Base-by-base conservation (phyloP, 2,329 filamentous ascomycete species). In the Ophiocordyceps robertsii region DNA sequence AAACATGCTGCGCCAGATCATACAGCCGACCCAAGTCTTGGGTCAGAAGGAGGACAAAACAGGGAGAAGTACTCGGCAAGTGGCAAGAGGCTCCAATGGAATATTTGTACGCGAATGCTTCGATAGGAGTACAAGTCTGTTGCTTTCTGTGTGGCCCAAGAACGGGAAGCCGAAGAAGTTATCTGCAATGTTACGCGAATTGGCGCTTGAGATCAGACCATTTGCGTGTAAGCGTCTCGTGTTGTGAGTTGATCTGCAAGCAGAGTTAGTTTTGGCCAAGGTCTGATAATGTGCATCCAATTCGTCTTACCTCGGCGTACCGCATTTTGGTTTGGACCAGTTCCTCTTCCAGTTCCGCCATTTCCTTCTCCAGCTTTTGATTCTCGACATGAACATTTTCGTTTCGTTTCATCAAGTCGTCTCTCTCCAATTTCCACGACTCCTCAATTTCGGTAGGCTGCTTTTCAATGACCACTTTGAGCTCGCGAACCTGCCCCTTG, bases 311-410 rank as follows among this genome's bases (percentile, higher is more conserved):
- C 80, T 95, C 87, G 43, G 92, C 92, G 67, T 89, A 88, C 56
- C 79, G 77, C 84, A 98, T 84, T 73, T 98, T 98, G 1, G 88
- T 92, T 58, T 82, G 78, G 48, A 98, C 90, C 50, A 98, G 68
- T 60, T 88, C 80, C 62, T 89, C 84, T 68, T 96, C 92, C 69
- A 96, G 84, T 52, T 95, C 88, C 6, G 77, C 73, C 73, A 95
- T 75, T 55, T 92, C 85, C 57, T 94, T 90, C 63, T 95, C 89
- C 51, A 98, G 67, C 44, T 73, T 77, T 46, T 84, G 74, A 56
- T 96, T 98, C 66, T 95, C 87, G 53, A 94, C 88, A 56, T 96
- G 89, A 8, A 96, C 89, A 55, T 93, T 87, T 48, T 84, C 76
- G 58, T 96, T 96, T 46, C 88, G 78, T 61, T 87, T 80, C 82